Evolutionary conservation across 2,329 filamentous ascomycete genomes (phyloP).

Genomic region (Mollisiaceae sp.): DNA sequence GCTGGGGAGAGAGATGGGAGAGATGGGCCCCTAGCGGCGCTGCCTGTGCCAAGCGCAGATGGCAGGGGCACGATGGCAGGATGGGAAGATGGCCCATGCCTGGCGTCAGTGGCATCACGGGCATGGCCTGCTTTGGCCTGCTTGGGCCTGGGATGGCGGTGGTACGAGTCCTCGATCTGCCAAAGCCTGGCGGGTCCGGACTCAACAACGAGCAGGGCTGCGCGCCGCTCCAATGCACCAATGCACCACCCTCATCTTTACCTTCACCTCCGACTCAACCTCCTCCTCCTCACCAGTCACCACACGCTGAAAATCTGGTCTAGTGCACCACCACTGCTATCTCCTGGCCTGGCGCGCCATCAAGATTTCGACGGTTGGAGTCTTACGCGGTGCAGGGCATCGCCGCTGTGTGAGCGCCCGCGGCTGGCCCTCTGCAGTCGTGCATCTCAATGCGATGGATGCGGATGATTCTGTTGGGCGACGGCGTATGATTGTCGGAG

Average conservation of each 20-base stretch:
- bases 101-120: no score
- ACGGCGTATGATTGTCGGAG: not conserved
- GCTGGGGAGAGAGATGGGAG: not conserved
- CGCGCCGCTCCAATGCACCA: not conserved
- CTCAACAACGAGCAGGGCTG: slow-evolving; percentile 11
- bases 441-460: slow-evolving; percentile 1
- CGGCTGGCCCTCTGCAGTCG: not conserved
- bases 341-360: not conserved
- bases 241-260: not conserved
- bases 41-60: no score
- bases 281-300: not conserved
- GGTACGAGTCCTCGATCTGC: slow-evolving; percentile 12
- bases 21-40: no score
- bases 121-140: no score
- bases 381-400: slow-evolving; percentile 7
- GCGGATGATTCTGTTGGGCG: not conserved
- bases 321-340: not conserved
- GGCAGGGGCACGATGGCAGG: no score
- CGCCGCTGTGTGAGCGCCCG: not conserved
- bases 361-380: not conserved
- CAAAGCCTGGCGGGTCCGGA: slow-evolving; percentile 14
- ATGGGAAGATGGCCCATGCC: no score
- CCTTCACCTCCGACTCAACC: not conserved
- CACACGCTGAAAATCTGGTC: slow-evolving; percentile 7
- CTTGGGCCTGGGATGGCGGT: not conserved